These are phyloP conservation scores for Camelina hispida DNA, from an alignment of 345 rosid species.

Conservation along the genomic window DNA sequence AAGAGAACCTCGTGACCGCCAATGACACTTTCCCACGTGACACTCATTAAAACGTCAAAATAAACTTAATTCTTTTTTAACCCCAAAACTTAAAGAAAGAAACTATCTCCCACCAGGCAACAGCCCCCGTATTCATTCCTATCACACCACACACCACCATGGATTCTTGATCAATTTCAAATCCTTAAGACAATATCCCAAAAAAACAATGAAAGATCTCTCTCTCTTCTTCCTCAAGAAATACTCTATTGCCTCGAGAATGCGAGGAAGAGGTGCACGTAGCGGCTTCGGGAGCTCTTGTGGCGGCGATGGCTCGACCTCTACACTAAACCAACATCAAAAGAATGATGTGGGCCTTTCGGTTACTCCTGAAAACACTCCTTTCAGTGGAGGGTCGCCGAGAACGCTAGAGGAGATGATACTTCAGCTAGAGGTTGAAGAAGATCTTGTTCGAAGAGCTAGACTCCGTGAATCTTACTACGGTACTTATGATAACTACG, in stretches of 20 bases:
- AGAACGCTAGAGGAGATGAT: constrained; percentile 85
- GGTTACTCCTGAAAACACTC: constrained; percentile 27
- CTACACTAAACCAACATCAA: constrained; percentile 62
- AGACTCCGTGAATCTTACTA: constrained; percentile 43
- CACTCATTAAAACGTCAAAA: constrained; percentile 37
- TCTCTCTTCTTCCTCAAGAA: constrained; percentile 74
- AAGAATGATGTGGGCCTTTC: constrained; percentile 32
- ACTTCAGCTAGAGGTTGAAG: constrained; percentile 78
- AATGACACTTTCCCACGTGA: constrained; percentile 44
- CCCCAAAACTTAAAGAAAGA: constrained; percentile 33
- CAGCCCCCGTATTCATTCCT: constrained; percentile 34
- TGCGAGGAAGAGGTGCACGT: constrained; percentile 61
- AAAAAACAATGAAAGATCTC: constrained; percentile 64
- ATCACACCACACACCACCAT: constrained; percentile 40
- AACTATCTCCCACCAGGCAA: constrained; percentile 34
- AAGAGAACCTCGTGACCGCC: constrained; percentile 45
- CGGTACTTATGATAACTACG: constrained; percentile 33
- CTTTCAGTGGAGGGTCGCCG: constrained; percentile 40
- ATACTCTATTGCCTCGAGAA: constrained; percentile 57
- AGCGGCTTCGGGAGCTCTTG: constrained; percentile 56
- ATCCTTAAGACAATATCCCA: constrained; percentile 16
- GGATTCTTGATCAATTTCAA: constrained; percentile 18
- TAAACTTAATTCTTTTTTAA: constrained; percentile 7
- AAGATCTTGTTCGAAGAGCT: constrained; percentile 62
- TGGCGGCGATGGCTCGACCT: constrained; percentile 69